These are phyloP conservation scores for Eragrostis curvula DNA, from an alignment of 176 grass and related monocot species.

Conservation along the genomic window DNA sequence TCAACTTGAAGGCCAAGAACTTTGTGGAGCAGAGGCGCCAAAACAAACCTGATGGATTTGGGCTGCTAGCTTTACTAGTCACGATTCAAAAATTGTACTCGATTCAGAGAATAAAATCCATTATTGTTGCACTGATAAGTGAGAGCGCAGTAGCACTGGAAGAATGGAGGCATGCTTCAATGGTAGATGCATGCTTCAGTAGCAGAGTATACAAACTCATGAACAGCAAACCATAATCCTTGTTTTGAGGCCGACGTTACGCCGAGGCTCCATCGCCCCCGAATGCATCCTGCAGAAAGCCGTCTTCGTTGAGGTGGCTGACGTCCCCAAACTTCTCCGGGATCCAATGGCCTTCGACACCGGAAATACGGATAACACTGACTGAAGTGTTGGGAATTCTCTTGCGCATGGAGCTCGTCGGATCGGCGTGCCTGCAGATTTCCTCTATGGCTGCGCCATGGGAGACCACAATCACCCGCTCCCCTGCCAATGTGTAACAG, in stretches of 20 bases:
- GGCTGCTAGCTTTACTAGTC: not conserved
- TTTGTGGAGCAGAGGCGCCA: too few relatives aligned
- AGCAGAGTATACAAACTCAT: not conserved
- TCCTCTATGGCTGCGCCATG: conserved; percentile 56
- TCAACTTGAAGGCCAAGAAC: too few relatives aligned
- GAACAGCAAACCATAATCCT: not conserved
- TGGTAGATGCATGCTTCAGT: not conserved
- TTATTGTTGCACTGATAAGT: not conserved
- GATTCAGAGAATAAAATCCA: not conserved
- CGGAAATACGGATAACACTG: conserved; percentile 44
- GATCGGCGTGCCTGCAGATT: conserved; percentile 40
- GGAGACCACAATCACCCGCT: conserved; percentile 61
- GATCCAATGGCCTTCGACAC: conserved; percentile 34
- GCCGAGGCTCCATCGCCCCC: conserved; percentile 55
- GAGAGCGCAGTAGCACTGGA: not conserved
- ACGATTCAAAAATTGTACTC: not conserved
- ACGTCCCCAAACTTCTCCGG: conserved; percentile 50
- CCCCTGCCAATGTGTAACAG: conserved; percentile 28
- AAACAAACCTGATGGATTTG: too few relatives aligned
- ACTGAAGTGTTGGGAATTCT: conserved; percentile 58
- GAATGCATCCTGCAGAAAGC: conserved; percentile 51
- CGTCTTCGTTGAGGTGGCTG: conserved; percentile 37
- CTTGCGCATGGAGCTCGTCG: not conserved
- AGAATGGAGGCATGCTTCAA: not conserved
- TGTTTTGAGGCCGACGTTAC: not conserved